phyloP scores from a whole-genome alignment of 768 basidiomycete species.

The Lepiota subincarnata region DNA sequence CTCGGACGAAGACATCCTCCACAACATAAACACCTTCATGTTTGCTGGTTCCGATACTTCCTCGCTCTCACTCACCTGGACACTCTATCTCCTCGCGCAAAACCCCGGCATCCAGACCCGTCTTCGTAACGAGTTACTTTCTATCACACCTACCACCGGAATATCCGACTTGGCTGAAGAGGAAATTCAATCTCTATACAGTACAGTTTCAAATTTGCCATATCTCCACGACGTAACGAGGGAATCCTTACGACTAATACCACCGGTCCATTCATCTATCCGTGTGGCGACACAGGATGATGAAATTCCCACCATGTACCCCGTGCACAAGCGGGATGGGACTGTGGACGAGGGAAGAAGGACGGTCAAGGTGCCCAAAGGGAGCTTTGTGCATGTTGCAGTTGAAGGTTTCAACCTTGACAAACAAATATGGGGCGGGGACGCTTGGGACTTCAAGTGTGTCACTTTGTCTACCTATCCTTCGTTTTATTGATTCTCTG shows the following conservation, averaged over 20 bases:
- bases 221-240: constrained; percentile 73
- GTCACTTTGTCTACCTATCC: constrained; percentile 20
- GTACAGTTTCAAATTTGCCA: constrained; percentile 54
- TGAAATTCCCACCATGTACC: constrained; percentile 64
- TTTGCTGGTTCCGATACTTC: constrained; percentile 90
- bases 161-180: constrained; percentile 51
- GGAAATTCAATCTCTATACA: constrained; percentile 59
- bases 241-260: constrained; percentile 73
- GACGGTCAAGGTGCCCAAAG: constrained; percentile 55
- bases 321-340: constrained; percentile 51
- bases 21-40: constrained; percentile 87
- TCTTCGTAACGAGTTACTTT: constrained; percentile 64
- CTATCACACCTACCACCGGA: constrained; percentile 37
- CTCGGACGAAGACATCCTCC: constrained; percentile 82
- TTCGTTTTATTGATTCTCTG: neutral
- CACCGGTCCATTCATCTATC: constrained; percentile 78
- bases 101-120: constrained; percentile 63
- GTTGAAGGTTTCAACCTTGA: constrained; percentile 80
- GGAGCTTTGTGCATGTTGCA: constrained; percentile 72
- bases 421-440: constrained; percentile 72
- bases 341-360: constrained; percentile 33
- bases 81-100: constrained; percentile 67
- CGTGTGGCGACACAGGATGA: constrained; percentile 78
- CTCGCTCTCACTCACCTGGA: constrained; percentile 82
- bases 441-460: constrained; percentile 81